Base-by-base conservation (phyloP, 2,329 filamentous ascomycete species). In the Thielaviopsis populi region DNA sequence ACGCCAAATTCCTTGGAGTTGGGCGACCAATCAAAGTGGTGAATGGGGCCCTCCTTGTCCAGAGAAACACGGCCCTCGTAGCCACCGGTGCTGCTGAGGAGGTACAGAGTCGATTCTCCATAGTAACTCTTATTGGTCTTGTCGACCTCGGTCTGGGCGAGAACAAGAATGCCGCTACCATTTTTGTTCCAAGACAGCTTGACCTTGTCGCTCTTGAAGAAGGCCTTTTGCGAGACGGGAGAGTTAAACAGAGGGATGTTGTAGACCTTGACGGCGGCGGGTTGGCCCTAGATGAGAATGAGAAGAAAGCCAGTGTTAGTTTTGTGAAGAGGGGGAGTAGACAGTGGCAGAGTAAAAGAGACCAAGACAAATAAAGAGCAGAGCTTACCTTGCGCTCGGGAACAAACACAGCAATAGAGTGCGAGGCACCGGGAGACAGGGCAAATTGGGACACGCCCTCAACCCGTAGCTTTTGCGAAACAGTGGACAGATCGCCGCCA, bases 91-190 rank as follows among this genome's bases (percentile, higher is more conserved):
- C 91, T 88, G 74, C 89, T 96, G 68, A 99, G 82, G 69, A 99
- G 82, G 77, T 97, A 97, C 72, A 99, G 85, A 68, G 89, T 97
- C 10, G 94, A 97, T 78, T 99, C 94, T 72, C 94, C 94, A 70
- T 99, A 99, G 78, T 99, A 99, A 76, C 90, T 96, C 84, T 97
- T 97, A 76, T 95, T 95, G 65, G 91, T 91, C 78, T 94, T 95
- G 77, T 99, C 94, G 63, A 97, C 94, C 68, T 99, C 94, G 40
- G 94, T 99, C 78, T 97, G 91, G 64, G 94, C 92, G 71, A 99
- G 83, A 69, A 97, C 92, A 71, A 99, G 88, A 72, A 97, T 76
- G 73, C 87, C 92, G 43, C 91, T 96, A 62, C 94, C 94, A 67
- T 90, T 80, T 69, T 87, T 83, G 76, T 99, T 99, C 94, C 94